Conservation (phyloP, 78 protist genomes). For the Monosiga brevicollis region DNA sequence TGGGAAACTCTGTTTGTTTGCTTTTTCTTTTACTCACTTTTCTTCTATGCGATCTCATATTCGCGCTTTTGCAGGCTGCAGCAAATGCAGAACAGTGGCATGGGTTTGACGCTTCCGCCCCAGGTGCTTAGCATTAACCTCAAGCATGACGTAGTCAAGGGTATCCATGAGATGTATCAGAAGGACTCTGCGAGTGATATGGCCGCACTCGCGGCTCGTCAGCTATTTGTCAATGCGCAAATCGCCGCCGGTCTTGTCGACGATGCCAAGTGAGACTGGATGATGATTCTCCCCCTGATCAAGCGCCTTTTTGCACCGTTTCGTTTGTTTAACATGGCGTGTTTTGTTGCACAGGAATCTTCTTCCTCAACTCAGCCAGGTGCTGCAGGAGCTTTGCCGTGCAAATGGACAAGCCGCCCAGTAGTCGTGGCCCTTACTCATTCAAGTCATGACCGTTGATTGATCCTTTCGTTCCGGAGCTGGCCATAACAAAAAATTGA, state of each 20-base stretch:
- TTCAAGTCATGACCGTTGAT: too few relatives aligned
- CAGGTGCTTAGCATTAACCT: slow-evolving; percentile 73
- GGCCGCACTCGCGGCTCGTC: slow-evolving; percentile 49
- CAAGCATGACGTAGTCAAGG: slow-evolving; percentile 53
- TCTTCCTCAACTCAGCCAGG: too few relatives aligned
- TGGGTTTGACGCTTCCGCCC: slow-evolving; percentile 6
- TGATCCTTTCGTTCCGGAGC: too few relatives aligned
- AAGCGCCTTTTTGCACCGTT: too few relatives aligned
- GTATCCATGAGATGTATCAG: slow-evolving; percentile 11
- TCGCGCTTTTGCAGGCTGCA: neutral
- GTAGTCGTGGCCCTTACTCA: too few relatives aligned
- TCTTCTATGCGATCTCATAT: neutral
- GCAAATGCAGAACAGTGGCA: slow-evolving; percentile 24
- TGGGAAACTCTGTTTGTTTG: neutral
- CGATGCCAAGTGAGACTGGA: slow-evolving; percentile 61
- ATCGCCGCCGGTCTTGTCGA: slow-evolving; percentile 80
- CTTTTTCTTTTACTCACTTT: neutral
- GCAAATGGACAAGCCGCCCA: too few relatives aligned
- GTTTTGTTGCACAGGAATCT: too few relatives aligned
- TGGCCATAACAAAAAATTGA: too few relatives aligned
- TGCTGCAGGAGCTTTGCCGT: too few relatives aligned
- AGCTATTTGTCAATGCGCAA: slow-evolving; percentile 74
- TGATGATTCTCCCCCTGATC: too few relatives aligned
- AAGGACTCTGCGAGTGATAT: slow-evolving; percentile 10
- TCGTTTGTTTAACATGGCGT: too few relatives aligned